These are phyloP conservation scores for Neofusicoccum laricinum DNA, from an alignment of 2,329 filamentous ascomycete species.

Conservation along the genomic window DNA sequence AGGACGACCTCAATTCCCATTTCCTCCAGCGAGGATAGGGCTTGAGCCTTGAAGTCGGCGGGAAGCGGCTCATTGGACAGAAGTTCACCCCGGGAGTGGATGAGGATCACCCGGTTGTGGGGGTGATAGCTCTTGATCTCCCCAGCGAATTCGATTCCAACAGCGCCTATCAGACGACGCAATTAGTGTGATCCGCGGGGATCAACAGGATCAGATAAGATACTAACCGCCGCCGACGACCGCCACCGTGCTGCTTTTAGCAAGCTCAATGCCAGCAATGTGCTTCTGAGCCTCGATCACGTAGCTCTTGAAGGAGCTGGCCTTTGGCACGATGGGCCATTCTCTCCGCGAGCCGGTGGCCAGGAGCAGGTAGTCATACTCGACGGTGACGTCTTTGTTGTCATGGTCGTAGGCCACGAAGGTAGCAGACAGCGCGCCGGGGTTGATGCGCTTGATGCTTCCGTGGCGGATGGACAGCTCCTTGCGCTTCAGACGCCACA, in stretches of 20 bases:
- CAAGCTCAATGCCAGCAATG: slow-evolving; percentile 36
- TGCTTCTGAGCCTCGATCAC: slow-evolving; percentile 61
- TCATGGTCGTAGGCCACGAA: slow-evolving; percentile 46
- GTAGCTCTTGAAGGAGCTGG: slow-evolving; percentile 60
- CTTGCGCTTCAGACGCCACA: slow-evolving; percentile 63
- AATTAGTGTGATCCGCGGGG: background rate
- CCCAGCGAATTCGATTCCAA: slow-evolving; percentile 78
- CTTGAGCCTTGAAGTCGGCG: slow-evolving; percentile 64
- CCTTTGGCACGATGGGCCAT: slow-evolving; percentile 72
- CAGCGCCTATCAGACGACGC: slow-evolving; percentile 53
- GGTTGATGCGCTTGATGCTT: slow-evolving; percentile 60
- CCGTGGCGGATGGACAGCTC: slow-evolving; percentile 66
- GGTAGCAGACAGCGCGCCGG: slow-evolving; percentile 54
- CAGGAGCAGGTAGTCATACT: slow-evolving; percentile 74
- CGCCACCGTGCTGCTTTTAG: slow-evolving; percentile 51
- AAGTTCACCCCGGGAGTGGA: slow-evolving; percentile 69
- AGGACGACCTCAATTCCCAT: slow-evolving; percentile 65
- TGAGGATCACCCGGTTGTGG: slow-evolving; percentile 63
- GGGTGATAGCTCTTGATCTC: slow-evolving; percentile 71
- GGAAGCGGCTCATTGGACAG: slow-evolving; percentile 72
- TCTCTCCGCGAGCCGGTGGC: slow-evolving; percentile 67
- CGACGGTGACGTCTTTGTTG: slow-evolving; percentile 18
- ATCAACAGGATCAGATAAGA: slow-evolving; percentile 2
- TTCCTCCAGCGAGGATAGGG: slow-evolving; percentile 58
- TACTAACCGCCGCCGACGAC: slow-evolving; percentile 66